Base-by-base conservation (phyloP, 2,329 filamentous ascomycete genomes). In the Xylariales sp. region DNA sequence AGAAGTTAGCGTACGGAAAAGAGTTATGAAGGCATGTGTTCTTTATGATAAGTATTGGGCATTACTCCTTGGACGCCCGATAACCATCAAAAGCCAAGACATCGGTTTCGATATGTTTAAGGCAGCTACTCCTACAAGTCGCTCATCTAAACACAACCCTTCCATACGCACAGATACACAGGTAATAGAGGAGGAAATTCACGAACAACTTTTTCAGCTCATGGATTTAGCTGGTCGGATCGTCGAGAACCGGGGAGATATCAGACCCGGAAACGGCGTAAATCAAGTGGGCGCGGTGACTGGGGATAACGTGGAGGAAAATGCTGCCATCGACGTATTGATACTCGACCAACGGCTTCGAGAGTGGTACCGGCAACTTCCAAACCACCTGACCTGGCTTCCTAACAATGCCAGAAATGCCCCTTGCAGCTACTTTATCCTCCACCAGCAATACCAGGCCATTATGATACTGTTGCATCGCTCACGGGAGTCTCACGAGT, bases 31-130 rank as follows among this genome's bases (percentile, higher is more conserved):
- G 43, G 68, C 70, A 8, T 70, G 68, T 46, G 43, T 71, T n/a
- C 18, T 71, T 18, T 70, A 67, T 36, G 70, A 71, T 48, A 69
- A 54, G n/a, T 65, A 69, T 48, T 71, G 70, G 70, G 65, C 68
- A 41, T 32, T 71, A 12, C 65, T 69, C 48, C 65, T 69, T 14
- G 68, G 70, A 5, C 65, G 70, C 9, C 50, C 65, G 45, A 62
- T 66, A 14, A 65, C 49, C 28, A 65, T 71, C 10, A 70, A 69
- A 65, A 53, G 28, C 16, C 57, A 14, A 36, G 65, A 71, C 32
- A 41, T 71, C 10, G 45, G 9, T 30, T 54, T 57, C 12, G 54
- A 67, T 23, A 12, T 65, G 32, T 63, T 30, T 14, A 63, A 58
- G 18, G 5, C 53, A 9, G 12, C 34, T 28, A 28, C n/a, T 3